Conservation (phyloP, 2,329 filamentous ascomycete genomes). For the Cryphonectria naterciae region DNA sequence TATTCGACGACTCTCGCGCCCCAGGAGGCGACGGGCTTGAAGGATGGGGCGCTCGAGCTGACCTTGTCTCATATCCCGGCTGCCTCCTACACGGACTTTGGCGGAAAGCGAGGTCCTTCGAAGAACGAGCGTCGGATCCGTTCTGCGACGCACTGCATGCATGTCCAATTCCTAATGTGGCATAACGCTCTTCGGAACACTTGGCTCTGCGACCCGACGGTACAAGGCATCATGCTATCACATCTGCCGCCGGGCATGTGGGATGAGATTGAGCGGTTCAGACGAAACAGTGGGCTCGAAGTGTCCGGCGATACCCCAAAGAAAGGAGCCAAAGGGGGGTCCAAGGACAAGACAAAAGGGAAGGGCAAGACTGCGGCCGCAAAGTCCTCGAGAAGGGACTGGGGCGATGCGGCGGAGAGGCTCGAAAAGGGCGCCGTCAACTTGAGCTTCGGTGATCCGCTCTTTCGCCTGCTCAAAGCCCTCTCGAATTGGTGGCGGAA, state of each 20-base stretch:
- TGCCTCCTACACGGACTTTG: constrained; percentile 63
- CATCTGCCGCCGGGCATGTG: constrained; percentile 70
- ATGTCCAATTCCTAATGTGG: constrained; percentile 85
- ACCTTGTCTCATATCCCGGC: constrained; percentile 56
- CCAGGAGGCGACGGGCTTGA: constrained; percentile 46
- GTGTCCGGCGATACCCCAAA: constrained; percentile 38
- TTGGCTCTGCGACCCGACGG: constrained; percentile 77
- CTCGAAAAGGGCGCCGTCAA: constrained; percentile 74
- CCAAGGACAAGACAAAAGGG: constrained; percentile 40
- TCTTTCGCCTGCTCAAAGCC: constrained; percentile 74
- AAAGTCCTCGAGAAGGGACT: constrained; percentile 59
- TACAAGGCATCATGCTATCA: constrained; percentile 77
- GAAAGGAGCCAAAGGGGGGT: constrained; percentile 34
- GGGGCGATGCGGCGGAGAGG: constrained; percentile 70
- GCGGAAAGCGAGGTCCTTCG: constrained; percentile 79
- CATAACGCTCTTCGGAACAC: constrained; percentile 86
- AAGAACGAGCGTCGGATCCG: constrained; percentile 83
- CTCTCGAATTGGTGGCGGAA: constrained; percentile 89
- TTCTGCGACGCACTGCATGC: constrained; percentile 80
- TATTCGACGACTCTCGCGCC: constrained; percentile 42
- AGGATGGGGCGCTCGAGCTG: constrained; percentile 72
- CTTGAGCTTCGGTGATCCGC: constrained; percentile 80
- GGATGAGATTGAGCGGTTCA: constrained; percentile 76
- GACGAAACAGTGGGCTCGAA: constrained; percentile 66
- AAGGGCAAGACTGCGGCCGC: constrained; percentile 46